Conservation (phyloP, 192 early-diverging fungal genomes). For the Mortierella hygrophila region DNA sequence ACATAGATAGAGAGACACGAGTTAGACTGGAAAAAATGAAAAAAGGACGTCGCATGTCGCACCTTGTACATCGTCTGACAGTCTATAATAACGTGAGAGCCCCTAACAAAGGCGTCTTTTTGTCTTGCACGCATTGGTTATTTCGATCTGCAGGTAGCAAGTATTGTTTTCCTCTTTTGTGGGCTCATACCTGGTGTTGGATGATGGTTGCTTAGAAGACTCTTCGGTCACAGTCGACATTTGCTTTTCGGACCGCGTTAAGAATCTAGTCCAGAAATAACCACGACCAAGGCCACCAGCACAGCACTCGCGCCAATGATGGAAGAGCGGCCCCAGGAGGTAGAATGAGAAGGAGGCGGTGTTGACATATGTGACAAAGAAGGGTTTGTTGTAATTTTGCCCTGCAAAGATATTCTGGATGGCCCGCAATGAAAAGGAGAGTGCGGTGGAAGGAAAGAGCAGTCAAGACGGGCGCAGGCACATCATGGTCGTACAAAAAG, state of each 20-base stretch:
- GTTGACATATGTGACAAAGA: conserved; percentile 82
- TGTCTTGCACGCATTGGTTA: neutral
- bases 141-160: neutral
- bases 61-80: neutral
- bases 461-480: no score
- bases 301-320: neutral
- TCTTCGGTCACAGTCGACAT: neutral
- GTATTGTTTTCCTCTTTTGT: neutral
- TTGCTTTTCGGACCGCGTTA: neutral
- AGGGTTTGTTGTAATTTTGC: conserved; percentile 75
- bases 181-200: neutral
- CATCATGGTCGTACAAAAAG: conserved; percentile 8
- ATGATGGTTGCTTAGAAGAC: neutral
- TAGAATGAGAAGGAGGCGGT: conserved; percentile 80
- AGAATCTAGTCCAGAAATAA: neutral
- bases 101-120: neutral
- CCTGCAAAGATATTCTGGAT: conserved; percentile 75
- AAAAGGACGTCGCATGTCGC: neutral
- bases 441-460: neutral
- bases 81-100: conserved; percentile 10
- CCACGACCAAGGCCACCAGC: conserved; percentile 17
- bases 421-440: neutral
- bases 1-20: neutral
- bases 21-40: neutral
- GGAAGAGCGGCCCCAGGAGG: conserved; percentile 57